Evolutionary conservation across 345 rosid species (phyloP), one percentile per base, ranked within the genome.

Genomic region (Limnanthes douglasii): DNA sequence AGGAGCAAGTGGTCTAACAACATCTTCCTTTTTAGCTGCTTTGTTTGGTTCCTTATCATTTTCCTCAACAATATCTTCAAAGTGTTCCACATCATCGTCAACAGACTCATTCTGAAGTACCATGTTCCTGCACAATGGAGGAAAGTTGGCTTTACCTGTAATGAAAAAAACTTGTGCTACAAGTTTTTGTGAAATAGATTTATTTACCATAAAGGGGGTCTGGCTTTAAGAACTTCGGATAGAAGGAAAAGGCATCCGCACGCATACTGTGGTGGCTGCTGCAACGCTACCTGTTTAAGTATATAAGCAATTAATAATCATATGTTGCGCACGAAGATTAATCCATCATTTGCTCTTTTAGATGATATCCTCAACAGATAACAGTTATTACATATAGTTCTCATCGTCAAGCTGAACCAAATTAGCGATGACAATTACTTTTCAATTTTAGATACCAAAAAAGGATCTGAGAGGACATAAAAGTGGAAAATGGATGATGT

Each of bases 221-320:
- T 70, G 28, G 94, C 78, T 63, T 80, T 90, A 34, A 84, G 83
- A 44, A 84, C 79, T 64, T 90, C 98, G 11, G 98, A 90, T 16
- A 90, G 65, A 44, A 80, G 86, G 66, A 90, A 84, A 35, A 90
- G 78, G 64, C 72, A 90, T 44, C 94, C 98, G 43, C 98, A 84
- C 16, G 98, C 78, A 67, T 66, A 75, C 29, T 84, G 88, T 34
- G 98, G 83, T 20, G 96, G 96, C 66, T 74, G 96, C 52, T 80
- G 98, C 42, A 90, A 76, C 10, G 86, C 84, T 48, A 84, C 88
- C 98, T 90, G 70, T 26, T 47, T 48, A 59, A 56, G 41, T 15
- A 53, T 42, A 37, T 28, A 37, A 46, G 19, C n/a, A n/a, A 11
- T 28, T 8, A 11, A 8, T n/a, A n/a, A n/a, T n/a, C n/a, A n/a